A percentile compares a stretch with the other conserved stretches of the same genome.
These are phyloP conservation scores for Fraxinus velutina DNA, from an alignment of 305 asterid species.

Conservation along the genomic window DNA sequence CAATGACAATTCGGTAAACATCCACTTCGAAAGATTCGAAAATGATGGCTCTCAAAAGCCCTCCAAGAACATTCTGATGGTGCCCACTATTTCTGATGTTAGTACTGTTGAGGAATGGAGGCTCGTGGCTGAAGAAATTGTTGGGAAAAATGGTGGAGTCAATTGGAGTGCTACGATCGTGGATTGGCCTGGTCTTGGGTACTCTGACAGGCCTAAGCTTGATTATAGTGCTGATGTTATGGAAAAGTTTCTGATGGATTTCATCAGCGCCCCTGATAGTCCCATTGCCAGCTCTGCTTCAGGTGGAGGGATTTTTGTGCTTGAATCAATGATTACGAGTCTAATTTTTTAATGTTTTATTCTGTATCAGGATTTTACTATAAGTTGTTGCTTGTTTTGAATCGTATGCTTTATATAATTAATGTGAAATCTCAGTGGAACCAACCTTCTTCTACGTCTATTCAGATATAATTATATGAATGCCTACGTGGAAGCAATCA, in stretches of 20 bases:
- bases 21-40: constrained; percentile 61
- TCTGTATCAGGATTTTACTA: constrained; percentile 12
- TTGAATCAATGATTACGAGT: not conserved
- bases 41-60: constrained; percentile 37
- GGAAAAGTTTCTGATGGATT: constrained; percentile 82
- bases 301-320: constrained; percentile 28
- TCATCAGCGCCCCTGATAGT: constrained; percentile 59
- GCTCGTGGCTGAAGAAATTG: constrained; percentile 68
- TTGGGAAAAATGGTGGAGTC: constrained; percentile 38
- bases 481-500: not conserved
- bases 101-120: constrained; percentile 96
- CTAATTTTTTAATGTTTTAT: not conserved
- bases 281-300: constrained; percentile 42
- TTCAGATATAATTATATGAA: not conserved
- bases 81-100: constrained; percentile 87
- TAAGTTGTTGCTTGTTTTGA: not conserved
- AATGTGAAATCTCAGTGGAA: not conserved
- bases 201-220: constrained; percentile 79
- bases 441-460: not conserved
- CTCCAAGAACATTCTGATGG: constrained; percentile 57
- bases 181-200: constrained; percentile 95
- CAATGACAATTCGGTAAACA: constrained; percentile 55
- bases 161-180: constrained; percentile 71
- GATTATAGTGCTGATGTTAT: constrained; percentile 75
- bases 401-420: not conserved